Evolutionary conservation across 23 red algal species (phyloP), one percentile per base, ranked within the genome.

Genomic region (Gracilaria gracilis): DNA sequence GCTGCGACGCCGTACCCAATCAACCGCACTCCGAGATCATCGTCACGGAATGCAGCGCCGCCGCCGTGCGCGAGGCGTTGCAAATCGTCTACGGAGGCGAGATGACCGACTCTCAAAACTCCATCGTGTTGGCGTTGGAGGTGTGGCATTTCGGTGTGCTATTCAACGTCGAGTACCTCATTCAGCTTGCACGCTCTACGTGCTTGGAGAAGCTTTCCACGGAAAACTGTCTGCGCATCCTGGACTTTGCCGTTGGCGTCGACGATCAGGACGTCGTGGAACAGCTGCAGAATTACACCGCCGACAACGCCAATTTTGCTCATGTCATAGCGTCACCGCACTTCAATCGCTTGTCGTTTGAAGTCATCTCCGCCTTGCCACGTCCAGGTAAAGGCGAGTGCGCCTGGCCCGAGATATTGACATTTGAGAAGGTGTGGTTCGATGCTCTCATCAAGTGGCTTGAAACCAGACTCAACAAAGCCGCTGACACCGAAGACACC

Each of bases 371-470:
- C 25, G 40, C 88, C 4, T 59, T 91, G 55, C 49, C 78, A 21
- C 75, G 88, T 17, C 88, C 88, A 3, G 88, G 88, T 17, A 91
- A 91, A 58, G 88, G 88, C 39, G 78, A 91, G 65, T 82, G 75
- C 24, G 88, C 78, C 4, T 81, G 78, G 88, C 76, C 76, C 6
- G 78, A 83, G 79, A 83, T 91, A 29, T 17, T 83, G 9, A 91
- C 88, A 2, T 81, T 91, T 70, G 88, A 91, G 29, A 91, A 91
- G 51, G 76, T 91, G 16, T 91, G 88, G 88, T 91, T 91, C 42
- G 88, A 91, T 73, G 88, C 88, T 17, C 51, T 91, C 14, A 39
- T 91, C 75, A 81, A 74, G 42, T 91, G 88, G 88, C 88, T 91
- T 57, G 59, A 54, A 44, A 20, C 38, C 15, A 53, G 61, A 34